These are phyloP conservation scores for Leccinum variicolor DNA, from an alignment of 768 basidiomycete genomes.

Conservation along the genomic window DNA sequence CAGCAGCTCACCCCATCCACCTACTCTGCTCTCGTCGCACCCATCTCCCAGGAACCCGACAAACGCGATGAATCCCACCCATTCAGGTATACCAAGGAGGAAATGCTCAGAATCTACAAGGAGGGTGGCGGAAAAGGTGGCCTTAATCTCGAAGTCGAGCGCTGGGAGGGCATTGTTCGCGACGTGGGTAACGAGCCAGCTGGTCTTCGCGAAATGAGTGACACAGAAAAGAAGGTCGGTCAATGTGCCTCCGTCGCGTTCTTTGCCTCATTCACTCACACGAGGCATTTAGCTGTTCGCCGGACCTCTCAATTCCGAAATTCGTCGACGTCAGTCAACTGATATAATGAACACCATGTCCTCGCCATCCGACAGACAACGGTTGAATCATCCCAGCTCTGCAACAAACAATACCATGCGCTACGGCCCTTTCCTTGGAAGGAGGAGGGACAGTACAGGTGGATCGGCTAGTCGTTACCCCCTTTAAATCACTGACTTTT, in stretches of 20 bases:
- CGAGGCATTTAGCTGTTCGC: conserved; percentile 63
- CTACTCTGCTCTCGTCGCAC: conserved; percentile 56
- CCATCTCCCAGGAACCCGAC: conserved; percentile 48
- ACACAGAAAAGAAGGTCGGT: conserved; percentile 84
- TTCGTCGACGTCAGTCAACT: conserved; percentile 79
- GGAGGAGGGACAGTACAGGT: conserved; percentile 74
- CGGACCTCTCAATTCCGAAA: conserved; percentile 78
- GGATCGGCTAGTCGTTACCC: conserved; percentile 6
- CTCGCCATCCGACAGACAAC: conserved; percentile 57
- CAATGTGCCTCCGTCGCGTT: conserved; percentile 6
- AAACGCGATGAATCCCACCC: conserved; percentile 65
- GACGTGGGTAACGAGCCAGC: conserved; percentile 72
- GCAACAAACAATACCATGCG: conserved; percentile 53
- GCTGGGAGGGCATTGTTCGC: conserved; percentile 86
- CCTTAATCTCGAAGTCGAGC: conserved; percentile 81
- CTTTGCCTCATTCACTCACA: conserved; percentile 23
- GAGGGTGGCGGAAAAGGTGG: conserved; percentile 73
- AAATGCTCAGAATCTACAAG: conserved; percentile 78
- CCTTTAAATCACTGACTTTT: conserved; percentile 6
- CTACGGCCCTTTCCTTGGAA: conserved; percentile 53
- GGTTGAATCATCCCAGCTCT: conserved; percentile 50
- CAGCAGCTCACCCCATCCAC: conserved; percentile 63
- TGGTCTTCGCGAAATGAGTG: conserved; percentile 73
- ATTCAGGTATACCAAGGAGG: conserved; percentile 86
- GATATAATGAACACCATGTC: conserved; percentile 65